Base-by-base conservation (phyloP, 169 alveolate genomes). In the Plasmodium inui region DNA sequence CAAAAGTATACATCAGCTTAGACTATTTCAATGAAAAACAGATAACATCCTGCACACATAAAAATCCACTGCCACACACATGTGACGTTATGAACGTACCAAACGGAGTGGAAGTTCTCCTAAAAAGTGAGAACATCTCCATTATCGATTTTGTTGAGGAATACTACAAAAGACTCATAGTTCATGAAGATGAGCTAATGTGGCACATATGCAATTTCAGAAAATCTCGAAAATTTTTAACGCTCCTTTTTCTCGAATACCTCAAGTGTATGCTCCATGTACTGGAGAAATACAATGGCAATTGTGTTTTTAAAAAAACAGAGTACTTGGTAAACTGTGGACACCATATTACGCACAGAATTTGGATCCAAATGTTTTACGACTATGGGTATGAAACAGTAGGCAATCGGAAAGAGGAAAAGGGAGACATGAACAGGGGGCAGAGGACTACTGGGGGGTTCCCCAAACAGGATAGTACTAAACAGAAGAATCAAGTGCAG, bases 311-410 rank as follows among this genome's bases (percentile, higher is more conserved):
- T 80, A 83, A 82, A 73, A 95, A 94, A 81, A 96, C 97, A 5
- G 97, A 96, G 84, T 95, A 95, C 79, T 76, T 94, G 34, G 96
- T 96, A 32, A 96, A 95, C 73, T 96, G 96, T 37, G 96, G 95
- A 30, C 97, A 96, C 72, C 96, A 95, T 61, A 93, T 96, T 10
- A 88, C 96, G n/a, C 97, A 96, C 71, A 93, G 97, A 26, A 92
- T 96, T 39, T 96, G 97, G 97, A 78, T 96, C 26, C 97, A 96
- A 80, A 72, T 95, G 72, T 96, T 96, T 22, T 83, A 92, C 30
- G 95, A 93, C 71, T 96, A 96, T 95, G 97, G 96, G 19, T 82
- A 89, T 81, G 92, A 95, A 32, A 88, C 85, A 0, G 19, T 19
- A 17, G 55, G 19, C 28, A 32, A 30, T 46, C 10, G 39, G 26